Evolutionary conservation across 768 basidiomycete genomes (phyloP).

Genomic region (Rhizopogon rudus): DNA sequence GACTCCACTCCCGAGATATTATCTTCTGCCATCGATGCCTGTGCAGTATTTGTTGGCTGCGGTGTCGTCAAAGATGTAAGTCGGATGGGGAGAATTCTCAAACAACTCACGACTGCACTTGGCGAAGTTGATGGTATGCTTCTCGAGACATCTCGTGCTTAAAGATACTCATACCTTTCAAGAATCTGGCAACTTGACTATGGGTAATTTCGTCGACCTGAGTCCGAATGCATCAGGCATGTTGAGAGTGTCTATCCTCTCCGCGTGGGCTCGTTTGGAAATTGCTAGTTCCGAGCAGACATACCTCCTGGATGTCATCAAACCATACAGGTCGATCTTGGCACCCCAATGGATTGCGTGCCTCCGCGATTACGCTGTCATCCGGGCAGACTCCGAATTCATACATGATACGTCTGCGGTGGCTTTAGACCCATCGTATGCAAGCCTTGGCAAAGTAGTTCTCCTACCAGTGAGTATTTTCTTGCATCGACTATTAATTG

Average conservation of each 20-base stretch:
- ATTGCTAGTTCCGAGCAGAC: conserved; percentile 67
- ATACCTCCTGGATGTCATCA: conserved; percentile 78
- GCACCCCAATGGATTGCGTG: conserved; percentile 85
- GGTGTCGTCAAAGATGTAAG: conserved; percentile 88
- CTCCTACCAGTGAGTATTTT: conserved; percentile 70
- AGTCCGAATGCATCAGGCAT: conserved; percentile 95
- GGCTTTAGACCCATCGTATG: conserved; percentile 76
- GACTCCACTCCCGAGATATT: conserved; percentile 96
- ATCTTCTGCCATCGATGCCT: conserved; percentile 87
- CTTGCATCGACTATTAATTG: neutral
- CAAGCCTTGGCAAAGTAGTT: conserved; percentile 86
- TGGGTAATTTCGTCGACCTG: conserved; percentile 82
- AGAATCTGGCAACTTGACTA: conserved; percentile 81
- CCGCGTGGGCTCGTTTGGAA: conserved; percentile 94
- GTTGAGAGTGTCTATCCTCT: conserved; percentile 86
- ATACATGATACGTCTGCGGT: conserved; percentile 70
- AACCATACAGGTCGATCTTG: conserved; percentile 70
- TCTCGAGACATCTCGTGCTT: neutral
- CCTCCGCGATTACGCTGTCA: conserved; percentile 88
- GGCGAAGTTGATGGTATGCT: conserved; percentile 82
- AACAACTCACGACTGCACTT: conserved; percentile 79
- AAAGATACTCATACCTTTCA: conserved; percentile 2
- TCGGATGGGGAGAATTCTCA: conserved; percentile 93
- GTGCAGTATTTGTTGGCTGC: conserved; percentile 92
- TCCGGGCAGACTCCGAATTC: conserved; percentile 86